Conservation (phyloP, 176 grass and related monocot genomes). For the Avena eriantha region DNA sequence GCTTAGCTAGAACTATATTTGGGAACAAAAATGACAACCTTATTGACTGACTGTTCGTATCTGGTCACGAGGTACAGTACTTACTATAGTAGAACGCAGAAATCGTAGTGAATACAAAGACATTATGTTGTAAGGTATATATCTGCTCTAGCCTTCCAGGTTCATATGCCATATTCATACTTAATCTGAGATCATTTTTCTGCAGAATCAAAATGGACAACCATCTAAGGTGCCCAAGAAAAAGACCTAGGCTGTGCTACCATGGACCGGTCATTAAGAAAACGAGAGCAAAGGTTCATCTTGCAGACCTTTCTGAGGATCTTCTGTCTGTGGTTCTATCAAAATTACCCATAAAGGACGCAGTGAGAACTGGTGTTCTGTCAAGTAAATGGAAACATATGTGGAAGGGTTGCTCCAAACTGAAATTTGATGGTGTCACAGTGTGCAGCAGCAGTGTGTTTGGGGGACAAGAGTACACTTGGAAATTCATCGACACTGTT, state of each 20-base stretch:
- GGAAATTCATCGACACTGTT: conserved; percentile 34
- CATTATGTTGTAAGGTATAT: not conserved
- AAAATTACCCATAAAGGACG: conserved; percentile 21
- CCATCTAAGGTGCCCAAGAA: not conserved
- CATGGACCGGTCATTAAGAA: not conserved
- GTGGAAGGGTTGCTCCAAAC: not conserved
- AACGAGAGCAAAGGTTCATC: conserved; percentile 1
- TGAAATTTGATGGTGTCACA: conserved; percentile 29
- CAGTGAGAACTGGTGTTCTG: conserved; percentile 34
- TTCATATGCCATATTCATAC: not conserved
- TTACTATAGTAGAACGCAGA: not conserved
- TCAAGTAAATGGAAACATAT: conserved; percentile 37
- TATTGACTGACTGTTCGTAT: not conserved
- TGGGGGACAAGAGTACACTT: not conserved
- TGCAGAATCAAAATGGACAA: conserved; percentile 9
- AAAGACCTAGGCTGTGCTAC: not conserved
- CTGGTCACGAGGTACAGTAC: not conserved
- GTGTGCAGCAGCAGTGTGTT: not conserved
- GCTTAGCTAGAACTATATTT: not conserved
- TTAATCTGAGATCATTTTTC: not conserved
- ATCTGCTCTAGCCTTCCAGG: not conserved
- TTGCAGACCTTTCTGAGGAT: conserved; percentile 30
- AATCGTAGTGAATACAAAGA: not conserved
- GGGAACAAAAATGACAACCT: not conserved
- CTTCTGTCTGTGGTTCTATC: conserved; percentile 10